phyloP scores from a whole-genome alignment of 306 rosid genomes.

The Dalbergia oliveri region DNA sequence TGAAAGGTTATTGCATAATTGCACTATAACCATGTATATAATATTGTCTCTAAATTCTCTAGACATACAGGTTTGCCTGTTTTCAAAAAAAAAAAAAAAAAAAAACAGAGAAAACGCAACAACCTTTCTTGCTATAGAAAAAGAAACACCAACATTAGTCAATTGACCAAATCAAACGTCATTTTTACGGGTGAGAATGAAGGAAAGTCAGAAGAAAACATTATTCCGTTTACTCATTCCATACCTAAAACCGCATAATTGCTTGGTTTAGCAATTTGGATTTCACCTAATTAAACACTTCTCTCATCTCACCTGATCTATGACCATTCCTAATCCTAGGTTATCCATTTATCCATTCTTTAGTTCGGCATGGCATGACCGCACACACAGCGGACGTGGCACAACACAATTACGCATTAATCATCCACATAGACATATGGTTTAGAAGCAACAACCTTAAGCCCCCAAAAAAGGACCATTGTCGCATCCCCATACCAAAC shows the following conservation, averaged over 20 bases:
- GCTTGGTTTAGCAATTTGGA: conserved; percentile 10
- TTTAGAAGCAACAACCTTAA: background rate
- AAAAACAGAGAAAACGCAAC: background rate
- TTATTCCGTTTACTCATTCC: conserved; percentile 8
- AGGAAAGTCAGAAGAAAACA: background rate
- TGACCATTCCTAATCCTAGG: background rate
- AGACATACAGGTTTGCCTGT: background rate
- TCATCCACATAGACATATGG: background rate
- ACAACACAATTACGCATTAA: background rate
- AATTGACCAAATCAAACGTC: conserved; percentile 56
- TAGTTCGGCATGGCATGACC: background rate
- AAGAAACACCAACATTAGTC: conserved; percentile 2
- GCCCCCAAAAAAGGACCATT: conserved; percentile 1
- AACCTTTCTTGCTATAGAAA: background rate
- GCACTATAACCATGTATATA: background rate
- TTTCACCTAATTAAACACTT: background rate
- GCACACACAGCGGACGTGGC: background rate
- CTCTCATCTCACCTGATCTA: background rate
- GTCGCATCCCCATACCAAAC: conserved; percentile 28
- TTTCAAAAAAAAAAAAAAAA: background rate
- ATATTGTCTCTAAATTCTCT: background rate
- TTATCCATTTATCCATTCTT: background rate
- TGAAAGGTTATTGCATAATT: background rate
- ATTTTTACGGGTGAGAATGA: background rate
- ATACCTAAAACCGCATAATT: conserved; percentile 2